These are phyloP conservation scores for Lizonia empirigonia DNA, from an alignment of 2,329 filamentous ascomycete species.

Conservation along the genomic window DNA sequence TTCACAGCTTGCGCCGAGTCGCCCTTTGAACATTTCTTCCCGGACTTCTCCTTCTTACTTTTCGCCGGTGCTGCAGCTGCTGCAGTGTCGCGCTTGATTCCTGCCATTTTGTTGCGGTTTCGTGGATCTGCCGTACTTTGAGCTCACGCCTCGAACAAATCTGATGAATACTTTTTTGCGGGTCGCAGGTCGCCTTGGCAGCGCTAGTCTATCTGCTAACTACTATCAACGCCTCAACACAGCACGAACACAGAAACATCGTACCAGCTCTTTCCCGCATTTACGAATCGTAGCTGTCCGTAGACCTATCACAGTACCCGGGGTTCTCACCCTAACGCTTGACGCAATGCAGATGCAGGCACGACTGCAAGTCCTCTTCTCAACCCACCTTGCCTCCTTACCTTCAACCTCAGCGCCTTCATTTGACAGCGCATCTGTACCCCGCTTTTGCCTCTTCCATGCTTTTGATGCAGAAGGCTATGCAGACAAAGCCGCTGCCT, in stretches of 20 bases:
- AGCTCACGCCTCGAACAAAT: conserved; percentile 13
- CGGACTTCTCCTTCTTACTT: conserved; percentile 49
- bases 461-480: not conserved
- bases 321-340: conserved; percentile 7
- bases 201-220: not conserved
- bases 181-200: conserved; percentile 6
- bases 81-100: conserved; percentile 43
- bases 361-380: not conserved
- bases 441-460: conserved; percentile 10
- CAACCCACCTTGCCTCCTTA: not conserved
- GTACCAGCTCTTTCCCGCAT: no score
- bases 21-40: conserved; percentile 39
- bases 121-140: conserved; percentile 10
- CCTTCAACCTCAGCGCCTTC: not conserved
- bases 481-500: conserved; percentile 6
- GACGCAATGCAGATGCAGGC: conserved; percentile 9
- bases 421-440: conserved; percentile 3
- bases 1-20: conserved; percentile 34
- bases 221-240: no score
- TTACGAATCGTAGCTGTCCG: no score
- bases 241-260: no score
- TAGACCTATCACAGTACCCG: no score
- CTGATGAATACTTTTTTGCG: conserved; percentile 35
- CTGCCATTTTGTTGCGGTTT: conserved; percentile 35
- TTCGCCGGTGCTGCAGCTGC: conserved; percentile 28